These are phyloP conservation scores for Prunus davidiana DNA, from an alignment of 306 rosid species.

Conservation along the genomic window DNA sequence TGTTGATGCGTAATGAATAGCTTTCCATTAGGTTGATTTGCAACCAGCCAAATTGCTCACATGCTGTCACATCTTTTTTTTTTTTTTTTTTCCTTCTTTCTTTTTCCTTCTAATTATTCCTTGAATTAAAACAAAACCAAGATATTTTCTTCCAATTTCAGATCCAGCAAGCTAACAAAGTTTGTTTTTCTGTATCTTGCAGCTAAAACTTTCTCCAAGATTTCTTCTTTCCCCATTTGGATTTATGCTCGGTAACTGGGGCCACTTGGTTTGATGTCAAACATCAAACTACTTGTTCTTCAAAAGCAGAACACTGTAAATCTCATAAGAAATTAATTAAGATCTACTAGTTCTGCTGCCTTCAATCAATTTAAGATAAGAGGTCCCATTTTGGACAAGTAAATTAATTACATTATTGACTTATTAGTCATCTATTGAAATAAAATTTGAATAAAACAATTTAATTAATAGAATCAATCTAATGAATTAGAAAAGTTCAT, in stretches of 20 bases:
- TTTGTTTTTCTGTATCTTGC: not conserved
- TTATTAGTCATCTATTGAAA: not conserved
- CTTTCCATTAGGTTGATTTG: constrained; percentile 5
- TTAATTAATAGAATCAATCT: constrained; percentile 24
- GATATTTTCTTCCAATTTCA: not conserved
- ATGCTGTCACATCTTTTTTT: constrained; percentile 7
- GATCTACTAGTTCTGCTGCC: not conserved
- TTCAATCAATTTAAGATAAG: not conserved
- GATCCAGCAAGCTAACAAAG: constrained; percentile 14
- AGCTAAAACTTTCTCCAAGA: not conserved
- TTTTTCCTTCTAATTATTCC: constrained; percentile 1
- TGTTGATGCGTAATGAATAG: not conserved
- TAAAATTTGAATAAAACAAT: constrained; percentile 3
- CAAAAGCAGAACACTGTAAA: not conserved
- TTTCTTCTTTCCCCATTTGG: not conserved
- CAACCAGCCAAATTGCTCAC: constrained; percentile 22
- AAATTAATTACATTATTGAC: not conserved
- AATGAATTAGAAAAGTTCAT: constrained; percentile 36
- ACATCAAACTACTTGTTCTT: not conserved
- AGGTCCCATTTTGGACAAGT: not conserved
- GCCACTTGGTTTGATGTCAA: not conserved
- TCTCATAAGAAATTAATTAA: not conserved
- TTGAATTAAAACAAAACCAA: not conserved
- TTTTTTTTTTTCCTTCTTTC: not conserved
- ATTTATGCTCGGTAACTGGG: constrained; percentile 8